Evolutionary conservation across 2,329 filamentous ascomycete genomes (phyloP), one percentile per base, ranked within the genome.

Genomic region (Monilinia fructigena): DNA sequence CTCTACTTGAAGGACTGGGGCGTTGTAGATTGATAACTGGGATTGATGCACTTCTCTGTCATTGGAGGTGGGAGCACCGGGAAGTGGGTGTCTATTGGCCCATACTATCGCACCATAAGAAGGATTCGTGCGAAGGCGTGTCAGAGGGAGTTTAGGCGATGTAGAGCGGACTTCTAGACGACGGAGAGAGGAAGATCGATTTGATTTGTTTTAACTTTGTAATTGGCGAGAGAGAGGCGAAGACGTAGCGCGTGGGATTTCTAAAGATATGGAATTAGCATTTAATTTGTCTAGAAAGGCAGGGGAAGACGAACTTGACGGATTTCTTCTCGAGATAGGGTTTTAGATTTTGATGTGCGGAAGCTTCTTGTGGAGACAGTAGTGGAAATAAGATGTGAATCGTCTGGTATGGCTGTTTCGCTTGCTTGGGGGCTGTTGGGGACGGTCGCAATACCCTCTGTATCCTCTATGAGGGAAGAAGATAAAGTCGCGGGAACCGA

Each of bases 121-220:
- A 38, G 53, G 11, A 26, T 50, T 50, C 38, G 26, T 12, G 38
- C 53, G 38, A 47, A 52, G 56, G 48, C 35, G 70, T 70, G 65
- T 69, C 63, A 14, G 60, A 16, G 68, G 63, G 23, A 71, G 68
- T 45, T 59, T 69, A 26, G 73, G 71, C 23, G 72, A 52, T 48
- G 66, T 65, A 68, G 68, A 66, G 55, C 78, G 76, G 59, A 80
- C 74, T 72, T 86, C 80, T 26, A 92, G 80, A 55, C 85, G 78
- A n/a, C n/a, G 65, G 86, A 81, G 68, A 91, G 82, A 1, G 89
- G 87, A 38, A 90, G 82, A 66, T 84, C 79, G 64, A 86, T 83
- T 77, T 93, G 90, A 68, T 89, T 87, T 2, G 90, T 93, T 66
- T 83, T 84, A 70, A 93, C 81, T 78, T 93, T 93, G 81, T 92